Conservation (phyloP, 306 rosid genomes). For the Luffa acutangula region DNA sequence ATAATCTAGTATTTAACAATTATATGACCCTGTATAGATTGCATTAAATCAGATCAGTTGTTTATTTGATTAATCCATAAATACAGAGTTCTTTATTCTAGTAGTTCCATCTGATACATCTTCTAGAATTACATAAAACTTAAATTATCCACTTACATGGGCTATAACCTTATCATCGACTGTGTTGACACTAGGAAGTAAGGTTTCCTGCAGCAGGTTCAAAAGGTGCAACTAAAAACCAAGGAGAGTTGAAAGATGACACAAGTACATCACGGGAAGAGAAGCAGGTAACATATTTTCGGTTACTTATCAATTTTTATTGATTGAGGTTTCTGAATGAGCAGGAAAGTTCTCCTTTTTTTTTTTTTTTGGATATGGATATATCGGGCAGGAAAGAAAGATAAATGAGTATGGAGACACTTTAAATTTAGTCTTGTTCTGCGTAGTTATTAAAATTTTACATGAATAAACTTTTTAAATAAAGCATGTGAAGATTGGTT, state of each 20-base stretch:
- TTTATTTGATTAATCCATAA: background rate
- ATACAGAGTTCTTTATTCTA: background rate
- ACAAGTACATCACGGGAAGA: conserved; percentile 67
- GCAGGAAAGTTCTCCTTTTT: background rate
- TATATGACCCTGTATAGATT: background rate
- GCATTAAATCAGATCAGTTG: background rate
- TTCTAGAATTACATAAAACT: background rate
- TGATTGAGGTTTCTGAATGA: background rate
- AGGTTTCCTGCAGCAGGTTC: conserved; percentile 92
- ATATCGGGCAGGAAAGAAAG: background rate
- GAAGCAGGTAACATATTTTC: conserved; percentile 40
- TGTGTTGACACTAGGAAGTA: conserved; percentile 52
- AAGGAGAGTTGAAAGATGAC: conserved; percentile 77
- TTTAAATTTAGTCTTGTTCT: background rate
- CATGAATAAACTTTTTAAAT: background rate
- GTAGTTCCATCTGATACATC: background rate
- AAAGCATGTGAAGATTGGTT: background rate
- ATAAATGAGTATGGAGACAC: background rate
- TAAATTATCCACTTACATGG: background rate
- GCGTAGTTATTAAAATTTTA: background rate
- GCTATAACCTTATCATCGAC: background rate
- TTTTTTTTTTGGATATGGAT: background rate
- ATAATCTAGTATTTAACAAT: background rate
- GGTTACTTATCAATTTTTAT: background rate
- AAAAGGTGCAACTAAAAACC: conserved; percentile 67